These are phyloP conservation scores for Toxoplasma gondii DNA, from an alignment of 169 alveolate species.

Conservation along the genomic window DNA sequence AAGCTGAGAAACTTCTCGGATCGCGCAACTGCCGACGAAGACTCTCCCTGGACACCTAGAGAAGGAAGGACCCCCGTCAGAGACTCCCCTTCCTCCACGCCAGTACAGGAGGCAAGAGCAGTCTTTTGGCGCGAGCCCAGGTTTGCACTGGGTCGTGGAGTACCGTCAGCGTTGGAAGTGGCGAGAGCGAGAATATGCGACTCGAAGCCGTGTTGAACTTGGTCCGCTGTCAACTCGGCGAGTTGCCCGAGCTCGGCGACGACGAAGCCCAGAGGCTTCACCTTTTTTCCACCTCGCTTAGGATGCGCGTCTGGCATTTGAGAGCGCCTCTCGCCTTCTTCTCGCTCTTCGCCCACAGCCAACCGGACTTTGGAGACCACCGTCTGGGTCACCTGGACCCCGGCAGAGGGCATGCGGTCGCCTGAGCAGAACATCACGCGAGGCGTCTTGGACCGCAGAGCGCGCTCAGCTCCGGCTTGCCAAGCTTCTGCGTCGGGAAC, in stretches of 20 bases:
- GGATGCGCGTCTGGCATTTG: not conserved
- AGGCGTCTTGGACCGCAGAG: not conserved
- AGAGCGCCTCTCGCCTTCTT: not conserved
- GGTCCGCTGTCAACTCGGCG: conserved; percentile 10
- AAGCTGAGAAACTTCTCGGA: not conserved
- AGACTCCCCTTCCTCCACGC: too few relatives aligned
- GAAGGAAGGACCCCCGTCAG: too few relatives aligned
- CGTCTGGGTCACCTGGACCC: not conserved
- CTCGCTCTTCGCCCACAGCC: not conserved
- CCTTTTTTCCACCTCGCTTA: not conserved
- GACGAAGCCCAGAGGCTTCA: not conserved
- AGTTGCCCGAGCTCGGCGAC: not conserved
- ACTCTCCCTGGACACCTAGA: too few relatives aligned
- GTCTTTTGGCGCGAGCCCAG: not conserved
- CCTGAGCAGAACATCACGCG: conserved; percentile 23
- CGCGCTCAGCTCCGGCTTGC: not conserved
- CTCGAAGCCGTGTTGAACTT: conserved; percentile 28
- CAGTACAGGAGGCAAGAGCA: not conserved
- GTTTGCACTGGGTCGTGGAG: too few relatives aligned
- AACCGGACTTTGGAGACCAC: not conserved
- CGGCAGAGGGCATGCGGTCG: conserved; percentile 10
- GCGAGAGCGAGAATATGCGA: not conserved
- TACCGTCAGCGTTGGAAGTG: not conserved
- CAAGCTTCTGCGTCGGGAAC: not conserved
- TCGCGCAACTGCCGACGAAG: not conserved